These are phyloP conservation scores for Melampsora americana DNA, from an alignment of 1,284 basidiomycete genomes.

Conservation along the genomic window DNA sequence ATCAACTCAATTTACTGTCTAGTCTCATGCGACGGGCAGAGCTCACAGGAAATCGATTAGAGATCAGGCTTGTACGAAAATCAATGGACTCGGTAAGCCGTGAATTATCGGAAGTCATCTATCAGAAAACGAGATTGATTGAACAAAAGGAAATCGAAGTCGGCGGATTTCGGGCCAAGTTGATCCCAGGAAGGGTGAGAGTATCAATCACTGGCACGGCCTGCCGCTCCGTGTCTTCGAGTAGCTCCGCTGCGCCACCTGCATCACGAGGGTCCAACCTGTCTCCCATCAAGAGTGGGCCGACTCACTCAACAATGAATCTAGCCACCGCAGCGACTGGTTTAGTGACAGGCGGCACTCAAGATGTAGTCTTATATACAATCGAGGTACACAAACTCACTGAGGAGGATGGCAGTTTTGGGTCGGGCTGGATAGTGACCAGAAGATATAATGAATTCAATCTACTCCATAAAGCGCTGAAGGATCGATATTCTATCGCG, in stretches of 20 bases:
- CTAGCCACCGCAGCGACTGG: slow-evolving; percentile 64
- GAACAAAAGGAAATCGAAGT: slow-evolving; percentile 71
- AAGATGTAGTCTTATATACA: slow-evolving; percentile 82
- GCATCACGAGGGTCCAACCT: neutral
- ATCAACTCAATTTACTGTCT: slow-evolving; percentile 77
- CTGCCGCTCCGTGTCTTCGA: slow-evolving; percentile 52
- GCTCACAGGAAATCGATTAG: slow-evolving; percentile 79
- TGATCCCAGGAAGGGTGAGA: slow-evolving; percentile 59
- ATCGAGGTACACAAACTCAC: slow-evolving; percentile 82
- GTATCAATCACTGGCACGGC: slow-evolving; percentile 70
- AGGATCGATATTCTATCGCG: slow-evolving; percentile 68
- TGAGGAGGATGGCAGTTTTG: slow-evolving; percentile 65
- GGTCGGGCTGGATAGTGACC: slow-evolving; percentile 84
- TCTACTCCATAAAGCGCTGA: slow-evolving; percentile 76
- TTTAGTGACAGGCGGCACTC: slow-evolving; percentile 55
- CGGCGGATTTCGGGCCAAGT: slow-evolving; percentile 73
- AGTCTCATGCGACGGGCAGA: slow-evolving; percentile 89
- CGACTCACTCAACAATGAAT: neutral
- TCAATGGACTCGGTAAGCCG: slow-evolving; percentile 75
- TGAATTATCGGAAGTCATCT: slow-evolving; percentile 76
- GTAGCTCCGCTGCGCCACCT: neutral
- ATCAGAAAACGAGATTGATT: slow-evolving; percentile 85
- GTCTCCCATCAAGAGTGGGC: neutral
- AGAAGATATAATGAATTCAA: slow-evolving; percentile 92
- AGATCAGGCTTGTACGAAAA: slow-evolving; percentile 73